Conservation (phyloP, 202 grass and related monocot species). For the Zizania palustris region DNA sequence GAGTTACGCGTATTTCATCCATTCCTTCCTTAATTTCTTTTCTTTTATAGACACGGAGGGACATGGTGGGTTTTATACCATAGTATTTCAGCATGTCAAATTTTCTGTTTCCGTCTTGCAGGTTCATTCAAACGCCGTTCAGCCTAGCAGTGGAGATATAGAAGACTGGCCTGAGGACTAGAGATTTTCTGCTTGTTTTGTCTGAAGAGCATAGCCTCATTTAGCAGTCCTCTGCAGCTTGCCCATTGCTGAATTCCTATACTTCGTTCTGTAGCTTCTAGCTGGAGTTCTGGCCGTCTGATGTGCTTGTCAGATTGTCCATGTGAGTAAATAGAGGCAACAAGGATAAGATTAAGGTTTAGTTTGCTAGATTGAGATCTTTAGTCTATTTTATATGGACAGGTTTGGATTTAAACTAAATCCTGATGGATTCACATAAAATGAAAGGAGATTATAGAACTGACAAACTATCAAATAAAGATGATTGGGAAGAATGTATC, state of each 20-base stretch:
- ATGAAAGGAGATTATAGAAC: too few relatives aligned
- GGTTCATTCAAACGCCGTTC: constrained; percentile 45
- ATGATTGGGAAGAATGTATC: too few relatives aligned
- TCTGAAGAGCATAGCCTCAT: constrained; percentile 5
- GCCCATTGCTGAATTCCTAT: background rate
- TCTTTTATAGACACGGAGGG: background rate
- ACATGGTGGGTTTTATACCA: background rate
- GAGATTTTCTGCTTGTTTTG: background rate
- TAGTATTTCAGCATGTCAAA: constrained; percentile 3
- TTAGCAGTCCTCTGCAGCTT: background rate
- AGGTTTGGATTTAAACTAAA: background rate
- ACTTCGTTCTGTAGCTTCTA: constrained; percentile 3
- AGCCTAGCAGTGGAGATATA: constrained; percentile 35
- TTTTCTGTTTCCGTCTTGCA: background rate
- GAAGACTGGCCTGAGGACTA: background rate
- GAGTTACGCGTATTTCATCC: constrained; percentile 35
- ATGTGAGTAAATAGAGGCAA: background rate
- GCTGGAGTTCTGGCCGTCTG: background rate
- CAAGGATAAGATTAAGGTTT: background rate
- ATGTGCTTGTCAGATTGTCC: background rate
- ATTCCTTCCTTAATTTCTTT: background rate
- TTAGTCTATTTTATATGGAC: too few relatives aligned
- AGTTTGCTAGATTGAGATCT: too few relatives aligned
- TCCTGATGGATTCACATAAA: too few relatives aligned
- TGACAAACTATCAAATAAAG: too few relatives aligned